phyloP scores from a whole-genome alignment of 2,329 filamentous ascomycete species.

The Fusarium dlaminii region DNA sequence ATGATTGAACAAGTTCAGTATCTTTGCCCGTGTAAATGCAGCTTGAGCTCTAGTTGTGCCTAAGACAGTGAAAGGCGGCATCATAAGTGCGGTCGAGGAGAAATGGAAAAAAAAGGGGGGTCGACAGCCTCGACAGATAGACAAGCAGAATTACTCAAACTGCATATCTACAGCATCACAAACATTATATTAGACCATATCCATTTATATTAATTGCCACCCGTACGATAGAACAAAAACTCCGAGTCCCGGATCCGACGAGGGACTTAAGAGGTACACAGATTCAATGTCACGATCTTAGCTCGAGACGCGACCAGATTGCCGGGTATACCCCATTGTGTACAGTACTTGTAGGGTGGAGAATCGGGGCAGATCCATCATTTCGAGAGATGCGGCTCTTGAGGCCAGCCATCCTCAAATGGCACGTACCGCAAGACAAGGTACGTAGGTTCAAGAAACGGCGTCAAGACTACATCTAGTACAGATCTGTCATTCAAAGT shows the following conservation, averaged over 20 bases:
- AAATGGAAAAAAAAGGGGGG: neutral
- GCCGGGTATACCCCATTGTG: conserved; percentile 42
- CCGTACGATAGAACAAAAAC: conserved; percentile 14
- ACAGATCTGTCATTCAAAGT: neutral
- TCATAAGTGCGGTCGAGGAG: neutral
- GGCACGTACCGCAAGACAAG: conserved; percentile 24
- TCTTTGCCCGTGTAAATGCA: neutral
- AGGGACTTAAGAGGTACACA: conserved; percentile 43
- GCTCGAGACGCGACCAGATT: conserved; percentile 41
- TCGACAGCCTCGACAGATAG: neutral
- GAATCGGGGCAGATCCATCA: conserved; percentile 42
- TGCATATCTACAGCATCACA: neutral
- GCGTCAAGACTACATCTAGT: conserved; percentile 7
- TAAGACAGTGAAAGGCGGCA: too few relatives aligned
- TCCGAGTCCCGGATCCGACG: conserved; percentile 29
- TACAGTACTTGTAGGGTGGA: conserved; percentile 40
- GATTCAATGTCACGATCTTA: conserved; percentile 44
- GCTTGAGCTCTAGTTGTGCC: neutral
- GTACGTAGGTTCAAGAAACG: conserved; percentile 10
- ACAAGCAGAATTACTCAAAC: neutral
- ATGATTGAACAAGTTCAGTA: neutral
- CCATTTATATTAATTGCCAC: neutral
- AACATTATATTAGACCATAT: neutral
- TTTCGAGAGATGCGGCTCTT: conserved; percentile 40
- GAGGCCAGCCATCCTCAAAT: conserved; percentile 34